Base-by-base conservation (phyloP, 1,284 basidiomycete species). In the Cutaneotrichosporon cutaneum region DNA sequence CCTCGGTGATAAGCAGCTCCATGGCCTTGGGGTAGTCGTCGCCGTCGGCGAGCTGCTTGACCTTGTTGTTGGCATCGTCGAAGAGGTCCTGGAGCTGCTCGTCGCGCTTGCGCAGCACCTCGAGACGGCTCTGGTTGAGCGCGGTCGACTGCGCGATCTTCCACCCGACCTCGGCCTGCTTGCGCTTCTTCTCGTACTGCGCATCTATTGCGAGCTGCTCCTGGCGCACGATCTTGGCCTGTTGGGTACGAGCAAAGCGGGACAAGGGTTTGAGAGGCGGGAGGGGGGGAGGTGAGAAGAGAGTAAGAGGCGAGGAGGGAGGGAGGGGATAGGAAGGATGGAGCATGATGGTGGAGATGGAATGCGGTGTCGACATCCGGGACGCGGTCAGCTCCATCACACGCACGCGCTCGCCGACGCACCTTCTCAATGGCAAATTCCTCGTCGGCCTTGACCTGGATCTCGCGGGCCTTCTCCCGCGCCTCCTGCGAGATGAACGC, bases 341-440 rank as follows among this genome's bases (percentile, higher is more conserved):
- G 22, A 32, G n/a, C 7, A 27, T 22, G n/a, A 24, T 22, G 33
- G 45, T 11, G 21, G 32, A 4, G 45, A n/a, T 18, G 36, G 6
- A 6, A 33, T 4, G 30, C n/a, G 27, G 27, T 16, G 33, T 22
- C 13, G 52, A 30, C 16, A 26, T 21, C 5, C 30, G 5, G 33
- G 8, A 30, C 7, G 30, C 50, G 10, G 48, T 51, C 48, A 51
- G 48, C 26, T 32, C 48, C 48, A 53, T 30, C 52, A 5, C n/a
- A 21, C 21, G n/a, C 21, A 18, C 4, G n/a, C 26, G 33, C 14
- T n/a, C 21, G 21, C 5, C 35, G 24, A 66, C 72, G 32, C 45
- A 91, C 93, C 86, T 97, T 97, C 80, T 97, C 94, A 69, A 96
- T 96, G 22, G 93, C 89, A 77, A 96, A 97, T 81, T 97, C 94